Evolutionary conservation across 2,329 filamentous ascomycete genomes (phyloP), one percentile per base, ranked within the genome.

Genomic region (Cladophialophora carrionii): DNA sequence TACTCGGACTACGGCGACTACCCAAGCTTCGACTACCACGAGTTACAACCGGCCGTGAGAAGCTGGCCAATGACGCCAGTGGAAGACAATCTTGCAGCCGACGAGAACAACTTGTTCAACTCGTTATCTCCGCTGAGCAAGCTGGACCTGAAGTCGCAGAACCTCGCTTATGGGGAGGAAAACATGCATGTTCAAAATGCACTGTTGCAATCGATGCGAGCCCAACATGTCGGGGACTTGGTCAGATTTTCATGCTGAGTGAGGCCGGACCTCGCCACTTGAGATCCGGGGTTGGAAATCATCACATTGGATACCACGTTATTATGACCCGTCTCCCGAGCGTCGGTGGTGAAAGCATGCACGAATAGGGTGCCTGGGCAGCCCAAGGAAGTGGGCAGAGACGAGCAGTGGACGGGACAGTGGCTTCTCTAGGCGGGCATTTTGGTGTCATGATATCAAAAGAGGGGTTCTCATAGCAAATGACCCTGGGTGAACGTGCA

Each of bases 1-100:
- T 67, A 67, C 43, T 69, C 67, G 17, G 67, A 69, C 22, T 48
- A 60, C 34, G 62, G 64, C 24, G 64, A 69, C 20, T 69, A 61
- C 58, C 66, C 61, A 24, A 61, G 60, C 34, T 63, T 63, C 22
- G 62, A 66, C 22, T 64, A 51, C 56, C 46, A 53, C 43, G 59
- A 63, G 7, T 52, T 57, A 20, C 61, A 32, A 29, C 48, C 62
- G 12, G 60, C 54, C 1, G 43, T 57, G 9, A 34, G 53, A 48
- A 65, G 62, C 48, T 69, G 67, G 61, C 64, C 67, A 17, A 55
- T 69, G 59, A 65, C 62, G 9, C 59, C 64, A 7, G 52, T 61
- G 46, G 62, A 69, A 24, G 51, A 60, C 32, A 61, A 60, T 51
- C 58, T 69, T 6, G 48, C 54, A 29, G 58, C 57, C 31, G 67